Base-by-base conservation (phyloP, 176 grass and related monocot species). In the Puya raimondii region DNA sequence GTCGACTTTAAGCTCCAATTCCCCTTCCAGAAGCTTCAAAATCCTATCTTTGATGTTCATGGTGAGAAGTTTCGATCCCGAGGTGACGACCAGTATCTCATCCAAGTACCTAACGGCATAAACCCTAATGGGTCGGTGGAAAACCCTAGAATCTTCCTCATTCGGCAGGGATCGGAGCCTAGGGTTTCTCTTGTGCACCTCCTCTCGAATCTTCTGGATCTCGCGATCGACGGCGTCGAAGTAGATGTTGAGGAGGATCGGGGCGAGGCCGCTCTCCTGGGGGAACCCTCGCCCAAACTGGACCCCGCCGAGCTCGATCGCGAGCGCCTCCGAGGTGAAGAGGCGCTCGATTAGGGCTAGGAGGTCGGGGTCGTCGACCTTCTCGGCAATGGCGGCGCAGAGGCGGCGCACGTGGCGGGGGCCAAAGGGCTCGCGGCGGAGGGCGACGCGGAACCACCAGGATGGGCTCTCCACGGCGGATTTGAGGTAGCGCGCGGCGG, bases 131-230 rank as follows among this genome's bases (percentile, higher is more conserved):
- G 88, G 92, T 9, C 29, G 87, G 57, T 96, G 85, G 17, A 76
- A 78, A 71, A 91, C 83, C 10, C 20, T 76, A 17, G 69, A 66
- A 58, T 67, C 48, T 18, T 23, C 56, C 11, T 65, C 53, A 7
- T 27, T 67, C 47, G 69, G 20, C 12, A 70, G 18, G 8, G 26
- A 75, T 63, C 67, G 68, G 13, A 96, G 47, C 71, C 88, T 85
- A 12, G 92, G 92, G 61, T 89, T 84, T n/a, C 78, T 79, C 74
- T 96, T 96, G 50, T 91, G 86, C 47, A 96, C 81, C 72, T 91
- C 86, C 27, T 85, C 92, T 3, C 92, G 79, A 49, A 96, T 70
- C 48, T 72, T 51, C 73, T 91, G 71, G 54, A 91, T 50, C 64
- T 96, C 86, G 65, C 76, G 73, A 77, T 96, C 92, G 7, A 96